Conservation (phyloP, 306 rosid species). For the Quercus bicolor region DNA sequence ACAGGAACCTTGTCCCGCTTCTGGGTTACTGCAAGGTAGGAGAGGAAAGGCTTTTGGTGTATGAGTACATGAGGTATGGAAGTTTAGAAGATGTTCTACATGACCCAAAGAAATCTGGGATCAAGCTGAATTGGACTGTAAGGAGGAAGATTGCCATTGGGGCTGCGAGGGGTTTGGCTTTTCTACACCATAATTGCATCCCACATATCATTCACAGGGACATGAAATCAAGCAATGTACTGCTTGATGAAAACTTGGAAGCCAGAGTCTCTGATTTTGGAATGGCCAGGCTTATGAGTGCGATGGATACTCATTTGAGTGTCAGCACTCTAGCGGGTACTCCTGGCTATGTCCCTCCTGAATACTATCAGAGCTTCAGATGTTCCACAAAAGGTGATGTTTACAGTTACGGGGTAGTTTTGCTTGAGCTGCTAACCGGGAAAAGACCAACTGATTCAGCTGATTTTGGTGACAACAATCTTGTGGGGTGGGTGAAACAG, state of each 20-base stretch:
- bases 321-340: constrained; percentile 97
- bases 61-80: constrained; percentile 90
- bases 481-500: constrained; percentile 97
- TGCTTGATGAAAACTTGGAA: constrained; percentile 81
- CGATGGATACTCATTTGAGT: constrained; percentile 94
- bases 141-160: constrained; percentile 92
- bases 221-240: constrained; percentile 96
- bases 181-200: constrained; percentile 85
- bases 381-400: constrained; percentile 92
- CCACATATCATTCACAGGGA: constrained; percentile 97
- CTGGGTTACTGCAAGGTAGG: constrained; percentile 93
- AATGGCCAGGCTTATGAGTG: constrained; percentile 96
- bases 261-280: constrained; percentile 98
- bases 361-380: constrained; percentile 93
- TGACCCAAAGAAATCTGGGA: constrained; percentile 60
- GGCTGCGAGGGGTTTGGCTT: constrained; percentile 88
- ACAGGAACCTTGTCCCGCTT: constrained; percentile 87
- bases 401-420: constrained; percentile 89
- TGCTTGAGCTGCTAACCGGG: constrained; percentile 88
- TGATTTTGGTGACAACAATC: constrained; percentile 96
- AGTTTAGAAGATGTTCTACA: constrained; percentile 93
- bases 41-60: constrained; percentile 88
- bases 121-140: constrained; percentile 75
- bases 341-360: constrained; percentile 96
- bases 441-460: constrained; percentile 81